These are phyloP conservation scores for Vigna hirtella DNA, from an alignment of 306 rosid species.

Conservation along the genomic window DNA sequence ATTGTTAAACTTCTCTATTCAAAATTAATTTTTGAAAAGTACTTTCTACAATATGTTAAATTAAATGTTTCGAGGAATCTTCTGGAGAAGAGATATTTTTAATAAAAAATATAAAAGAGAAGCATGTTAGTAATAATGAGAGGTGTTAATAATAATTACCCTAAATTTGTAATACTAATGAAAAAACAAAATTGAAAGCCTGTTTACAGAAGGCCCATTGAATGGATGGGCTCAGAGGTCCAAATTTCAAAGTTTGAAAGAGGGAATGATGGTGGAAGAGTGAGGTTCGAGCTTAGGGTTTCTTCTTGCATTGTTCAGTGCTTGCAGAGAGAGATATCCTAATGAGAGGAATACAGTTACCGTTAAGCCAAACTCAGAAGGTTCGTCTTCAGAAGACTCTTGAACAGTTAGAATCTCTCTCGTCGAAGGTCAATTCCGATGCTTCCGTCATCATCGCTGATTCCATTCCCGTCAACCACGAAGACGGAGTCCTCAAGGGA, in stretches of 20 bases:
- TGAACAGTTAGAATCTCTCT: constrained; percentile 64
- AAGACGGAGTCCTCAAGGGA: constrained; percentile 83
- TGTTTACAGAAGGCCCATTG: neutral
- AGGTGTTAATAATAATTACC: too few species aligned
- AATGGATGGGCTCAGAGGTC: neutral
- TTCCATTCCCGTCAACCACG: constrained; percentile 77
- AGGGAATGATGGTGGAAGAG: neutral
- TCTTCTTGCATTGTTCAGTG: neutral
- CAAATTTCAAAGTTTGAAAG: neutral
- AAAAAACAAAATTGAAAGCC: neutral
- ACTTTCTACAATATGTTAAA: too few species aligned
- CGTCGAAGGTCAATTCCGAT: constrained; percentile 71
- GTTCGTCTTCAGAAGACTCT: constrained; percentile 78
- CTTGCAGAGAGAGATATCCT: neutral
- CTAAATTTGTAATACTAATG: too few species aligned
- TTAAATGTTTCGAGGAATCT: too few species aligned
- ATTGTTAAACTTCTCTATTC: too few species aligned
- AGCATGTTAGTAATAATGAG: too few species aligned
- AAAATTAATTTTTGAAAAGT: too few species aligned
- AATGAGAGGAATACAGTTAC: constrained; percentile 58
- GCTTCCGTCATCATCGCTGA: constrained; percentile 87
- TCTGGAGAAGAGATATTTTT: too few species aligned
- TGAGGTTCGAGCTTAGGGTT: constrained; percentile 1
- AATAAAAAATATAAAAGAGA: too few species aligned
- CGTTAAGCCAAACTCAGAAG: constrained; percentile 90